Evolutionary conservation across 2,329 filamentous ascomycete species (phyloP).

Genomic region (Xylariaceae sp.): DNA sequence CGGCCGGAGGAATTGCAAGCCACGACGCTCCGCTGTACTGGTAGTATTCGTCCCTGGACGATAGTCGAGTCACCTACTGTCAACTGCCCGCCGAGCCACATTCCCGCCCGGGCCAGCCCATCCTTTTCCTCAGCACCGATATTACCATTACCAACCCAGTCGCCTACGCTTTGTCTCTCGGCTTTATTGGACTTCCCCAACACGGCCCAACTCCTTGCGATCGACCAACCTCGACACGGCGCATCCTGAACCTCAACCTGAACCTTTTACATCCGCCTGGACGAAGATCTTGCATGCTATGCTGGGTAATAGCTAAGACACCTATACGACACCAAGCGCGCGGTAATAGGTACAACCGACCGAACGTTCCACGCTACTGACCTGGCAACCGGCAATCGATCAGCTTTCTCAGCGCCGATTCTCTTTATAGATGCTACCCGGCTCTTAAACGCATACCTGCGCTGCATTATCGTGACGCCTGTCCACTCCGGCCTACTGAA

Average conservation of each 20-base stretch:
- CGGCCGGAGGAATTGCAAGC: background rate
- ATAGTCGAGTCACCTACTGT: background rate
- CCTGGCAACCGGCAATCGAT: slow-evolving; percentile 1
- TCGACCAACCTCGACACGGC: slow-evolving; percentile 2
- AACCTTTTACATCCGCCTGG: background rate
- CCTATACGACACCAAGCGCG: background rate
- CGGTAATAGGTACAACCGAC: background rate
- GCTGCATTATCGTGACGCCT: background rate
- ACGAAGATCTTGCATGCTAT: background rate
- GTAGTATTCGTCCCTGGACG: background rate
- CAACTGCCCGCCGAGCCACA: background rate
- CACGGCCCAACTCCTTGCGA: slow-evolving; percentile 10
- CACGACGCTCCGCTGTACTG: background rate
- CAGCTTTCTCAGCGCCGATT: background rate
- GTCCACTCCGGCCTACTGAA: background rate
- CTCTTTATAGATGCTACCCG: background rate
- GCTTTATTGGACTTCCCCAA: slow-evolving; percentile 22
- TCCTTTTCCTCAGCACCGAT: slow-evolving; percentile 3
- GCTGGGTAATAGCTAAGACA: background rate
- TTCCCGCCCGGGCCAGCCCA: background rate
- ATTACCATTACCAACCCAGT: background rate
- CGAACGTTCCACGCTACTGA: background rate
- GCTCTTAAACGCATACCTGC: background rate
- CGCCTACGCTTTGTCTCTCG: slow-evolving; percentile 2
- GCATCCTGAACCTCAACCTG: background rate